Evolutionary conservation across 176 grass and related monocot genomes (phyloP).

Genomic region (Phoenix roebelenii): DNA sequence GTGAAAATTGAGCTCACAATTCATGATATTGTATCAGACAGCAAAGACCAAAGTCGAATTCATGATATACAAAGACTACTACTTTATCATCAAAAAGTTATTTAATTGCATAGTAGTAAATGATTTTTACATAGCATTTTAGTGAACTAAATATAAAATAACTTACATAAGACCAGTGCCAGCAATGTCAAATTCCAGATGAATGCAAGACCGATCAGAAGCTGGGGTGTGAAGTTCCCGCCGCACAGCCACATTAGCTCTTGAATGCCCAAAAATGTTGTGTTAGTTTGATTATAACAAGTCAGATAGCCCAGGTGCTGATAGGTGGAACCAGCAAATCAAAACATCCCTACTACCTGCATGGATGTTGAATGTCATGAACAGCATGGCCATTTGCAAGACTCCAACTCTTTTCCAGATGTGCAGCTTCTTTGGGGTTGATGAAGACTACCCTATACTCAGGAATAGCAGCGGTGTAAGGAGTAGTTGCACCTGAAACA

Average conservation of each 20-base stretch:
- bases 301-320: background rate
- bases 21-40: too few relatives aligned
- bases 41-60: too few relatives aligned
- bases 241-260: conserved; percentile 57
- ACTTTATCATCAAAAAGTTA: too few relatives aligned
- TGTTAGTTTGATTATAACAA: too few relatives aligned
- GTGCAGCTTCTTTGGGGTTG: conserved; percentile 38
- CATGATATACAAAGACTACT: too few relatives aligned
- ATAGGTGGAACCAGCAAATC: background rate
- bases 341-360: conserved; percentile 35
- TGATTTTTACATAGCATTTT: too few relatives aligned
- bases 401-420: conserved; percentile 64
- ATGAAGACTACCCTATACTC: conserved; percentile 75
- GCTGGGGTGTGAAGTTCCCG: conserved; percentile 77
- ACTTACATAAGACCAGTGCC: conserved; percentile 72
- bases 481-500: conserved; percentile 36
- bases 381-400: conserved; percentile 75
- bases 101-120: too few relatives aligned
- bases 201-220: conserved; percentile 88
- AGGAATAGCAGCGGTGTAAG: conserved; percentile 84
- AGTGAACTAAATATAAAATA: background rate
- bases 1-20: too few relatives aligned
- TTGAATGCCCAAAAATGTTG: conserved; percentile 25
- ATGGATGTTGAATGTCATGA: conserved; percentile 85
- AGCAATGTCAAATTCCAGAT: conserved; percentile 91